Evolutionary conservation across 2,329 filamentous ascomycete genomes (phyloP).

Genomic region (Colletotrichum musicola): DNA sequence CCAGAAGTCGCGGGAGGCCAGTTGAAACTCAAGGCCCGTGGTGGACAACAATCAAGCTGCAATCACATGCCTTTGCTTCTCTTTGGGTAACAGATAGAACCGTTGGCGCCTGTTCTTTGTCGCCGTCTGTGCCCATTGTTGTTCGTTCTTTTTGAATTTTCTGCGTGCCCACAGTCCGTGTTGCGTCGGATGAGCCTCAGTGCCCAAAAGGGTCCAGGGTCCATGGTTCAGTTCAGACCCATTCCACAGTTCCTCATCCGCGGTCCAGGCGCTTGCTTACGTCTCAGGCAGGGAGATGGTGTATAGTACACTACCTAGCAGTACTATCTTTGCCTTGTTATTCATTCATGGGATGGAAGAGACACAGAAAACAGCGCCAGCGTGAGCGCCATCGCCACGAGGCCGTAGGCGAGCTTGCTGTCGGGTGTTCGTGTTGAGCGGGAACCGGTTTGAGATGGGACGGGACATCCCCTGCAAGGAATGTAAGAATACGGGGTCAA

Average conservation of each 20-base stretch:
- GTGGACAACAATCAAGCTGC: background rate
- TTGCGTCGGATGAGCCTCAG: background rate
- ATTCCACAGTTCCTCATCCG: no score
- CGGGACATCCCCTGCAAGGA: constrained; percentile 17
- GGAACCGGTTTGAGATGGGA: constrained; percentile 34
- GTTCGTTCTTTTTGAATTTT: constrained; percentile 1
- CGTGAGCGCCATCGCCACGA: no score
- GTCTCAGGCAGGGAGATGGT: background rate
- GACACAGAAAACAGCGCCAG: background rate
- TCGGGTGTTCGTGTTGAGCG: constrained; percentile 8
- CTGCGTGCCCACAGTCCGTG: background rate
- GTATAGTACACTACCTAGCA: background rate
- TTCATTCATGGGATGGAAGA: no score
- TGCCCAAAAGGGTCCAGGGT: constrained; percentile 26
- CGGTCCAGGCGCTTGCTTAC: background rate
- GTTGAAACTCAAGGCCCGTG: constrained; percentile 12
- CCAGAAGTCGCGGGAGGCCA: background rate
- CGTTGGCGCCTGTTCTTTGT: background rate
- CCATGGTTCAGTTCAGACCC: constrained; percentile 1
- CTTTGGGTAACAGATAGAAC: background rate
- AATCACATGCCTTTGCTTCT: constrained; percentile 17
- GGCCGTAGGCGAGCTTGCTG: no score
- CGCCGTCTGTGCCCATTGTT: constrained; percentile 26
- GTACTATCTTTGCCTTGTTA: background rate
- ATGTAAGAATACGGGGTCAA: constrained; percentile 1